Evolutionary conservation across 352 stramenopile genomes (phyloP), one percentile per base, ranked within the genome.

Genomic region (Phytophthora foliorum): DNA sequence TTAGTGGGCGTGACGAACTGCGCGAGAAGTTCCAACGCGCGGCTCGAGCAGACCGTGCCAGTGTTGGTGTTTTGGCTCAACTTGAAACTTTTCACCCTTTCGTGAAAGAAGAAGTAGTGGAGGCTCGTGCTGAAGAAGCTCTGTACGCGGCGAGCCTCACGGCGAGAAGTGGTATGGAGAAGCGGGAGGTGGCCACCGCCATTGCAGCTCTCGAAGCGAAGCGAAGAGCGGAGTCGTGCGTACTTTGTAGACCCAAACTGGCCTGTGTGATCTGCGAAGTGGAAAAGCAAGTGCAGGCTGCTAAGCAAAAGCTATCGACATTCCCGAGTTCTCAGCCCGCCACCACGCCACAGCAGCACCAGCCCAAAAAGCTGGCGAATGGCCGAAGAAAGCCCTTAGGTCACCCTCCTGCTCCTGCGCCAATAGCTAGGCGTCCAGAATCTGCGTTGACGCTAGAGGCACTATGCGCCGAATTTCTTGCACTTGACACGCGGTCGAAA

Each of bases 11-110:
- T 17, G 77, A 80, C 0, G 69, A 80, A 36, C 24, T 93, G 50
- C 78, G 77, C 19, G 82, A 91, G 24, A 82, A 75, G 4, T 92
- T 86, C 29, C 62, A 78, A 34, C 83, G 84, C 17, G 83, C 84
- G 7, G 57, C 88, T 9, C 78, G 84, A 27, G 81, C 81, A 11
- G 82, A 95, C 42, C 70, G 69, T 4, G 75, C 73, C 1, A 81
- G 51, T 69, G 21, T 82, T 8, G 78, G 64, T 56, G 66, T 91
- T 2, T 60, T 95, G 3, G 38, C 85, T 39, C 85, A 95, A 49
- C 62, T 92, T 25, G 84, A 89, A 39, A 90, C 85, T 3, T 94
- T 87, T 54, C 85, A 92, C 27, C 59, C 78, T 50, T 92, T 84
- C 54, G 57, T 81, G 11, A 44, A 60, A 16, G 65, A 78, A 14